A percentile compares a stretch with the other conserved stretches of the same genome.
Evolutionary conservation across 257 asterid genomes (phyloP).

Genomic region (Coffea eugenioides): DNA sequence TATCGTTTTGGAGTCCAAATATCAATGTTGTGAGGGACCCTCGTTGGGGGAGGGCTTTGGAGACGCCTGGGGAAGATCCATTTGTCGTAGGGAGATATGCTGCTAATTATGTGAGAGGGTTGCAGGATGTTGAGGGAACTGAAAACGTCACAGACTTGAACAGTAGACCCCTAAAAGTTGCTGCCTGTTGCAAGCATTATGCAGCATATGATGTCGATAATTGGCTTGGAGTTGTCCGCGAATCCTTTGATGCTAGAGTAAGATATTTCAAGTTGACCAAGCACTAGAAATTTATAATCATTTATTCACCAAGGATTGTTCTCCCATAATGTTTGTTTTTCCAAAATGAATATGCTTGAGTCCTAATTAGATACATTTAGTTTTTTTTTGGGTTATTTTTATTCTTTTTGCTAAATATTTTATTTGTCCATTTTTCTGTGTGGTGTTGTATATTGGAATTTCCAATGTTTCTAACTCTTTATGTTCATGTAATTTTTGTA

Average conservation of each 20-base stretch:
- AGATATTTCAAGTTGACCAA: background rate
- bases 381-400: no score
- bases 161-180: slow-evolving; percentile 43
- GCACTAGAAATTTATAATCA: no score
- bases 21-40: slow-evolving; percentile 50
- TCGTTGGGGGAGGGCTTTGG: slow-evolving; percentile 50
- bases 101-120: slow-evolving; percentile 38
- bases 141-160: slow-evolving; percentile 11
- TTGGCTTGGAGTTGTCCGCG: slow-evolving; percentile 38
- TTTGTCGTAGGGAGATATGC: slow-evolving; percentile 37
- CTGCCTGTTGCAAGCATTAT: slow-evolving; percentile 50
- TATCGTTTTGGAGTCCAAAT: slow-evolving; percentile 57
- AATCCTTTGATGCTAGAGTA: slow-evolving; percentile 34
- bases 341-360: no score
- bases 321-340: no score
- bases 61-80: slow-evolving; percentile 56
- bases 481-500: background rate
- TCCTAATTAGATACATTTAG: no score
- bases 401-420: no score
- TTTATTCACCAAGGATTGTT: no score
- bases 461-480: no score
- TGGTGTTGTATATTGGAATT: no score
- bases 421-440: no score
- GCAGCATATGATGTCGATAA: slow-evolving; percentile 50
- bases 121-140: slow-evolving; percentile 44